Evolutionary conservation across 768 basidiomycete genomes (phyloP).

Genomic region (Termitomyces sp.): DNA sequence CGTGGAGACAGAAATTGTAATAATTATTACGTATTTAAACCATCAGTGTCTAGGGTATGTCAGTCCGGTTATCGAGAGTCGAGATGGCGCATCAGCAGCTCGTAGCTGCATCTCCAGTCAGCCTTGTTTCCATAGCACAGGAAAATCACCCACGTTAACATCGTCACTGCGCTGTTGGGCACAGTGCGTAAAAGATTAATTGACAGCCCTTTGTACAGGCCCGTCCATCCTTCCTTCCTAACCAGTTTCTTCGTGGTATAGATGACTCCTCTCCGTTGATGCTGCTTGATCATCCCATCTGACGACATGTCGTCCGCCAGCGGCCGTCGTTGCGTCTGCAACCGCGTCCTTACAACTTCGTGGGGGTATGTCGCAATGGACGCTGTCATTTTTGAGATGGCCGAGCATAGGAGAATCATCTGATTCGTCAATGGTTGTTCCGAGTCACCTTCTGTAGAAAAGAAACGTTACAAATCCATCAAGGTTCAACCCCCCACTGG

Average conservation of each 20-base stretch:
- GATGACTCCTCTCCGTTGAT: constrained; percentile 60
- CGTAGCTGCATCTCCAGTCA: constrained; percentile 31
- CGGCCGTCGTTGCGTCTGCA: constrained; percentile 80
- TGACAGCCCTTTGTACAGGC: constrained; percentile 90
- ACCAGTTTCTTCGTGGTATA: constrained; percentile 72
- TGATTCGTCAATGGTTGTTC: constrained; percentile 47
- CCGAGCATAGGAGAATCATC: constrained; percentile 84
- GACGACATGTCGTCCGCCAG: constrained; percentile 55
- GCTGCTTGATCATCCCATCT: constrained; percentile 54
- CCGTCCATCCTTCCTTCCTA: constrained; percentile 79
- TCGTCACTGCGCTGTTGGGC: constrained; percentile 93
- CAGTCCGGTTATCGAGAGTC: constrained; percentile 14
- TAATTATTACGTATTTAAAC: background rate
- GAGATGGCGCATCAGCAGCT: constrained; percentile 51
- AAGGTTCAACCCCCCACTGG: background rate
- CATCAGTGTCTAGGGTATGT: too few relatives aligned
- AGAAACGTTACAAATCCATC: constrained; percentile 2
- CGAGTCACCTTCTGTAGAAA: constrained; percentile 36
- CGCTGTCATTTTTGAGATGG: constrained; percentile 93
- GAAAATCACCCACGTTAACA: constrained; percentile 70
- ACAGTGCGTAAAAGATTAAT: constrained; percentile 93
- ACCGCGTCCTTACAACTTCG: constrained; percentile 96
- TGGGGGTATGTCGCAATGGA: constrained; percentile 96
- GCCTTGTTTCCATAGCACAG: background rate
- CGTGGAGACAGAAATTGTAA: background rate